Evolutionary conservation across 176 grass and related monocot genomes (phyloP).

Genomic region (Tillandsia fasciculata): DNA sequence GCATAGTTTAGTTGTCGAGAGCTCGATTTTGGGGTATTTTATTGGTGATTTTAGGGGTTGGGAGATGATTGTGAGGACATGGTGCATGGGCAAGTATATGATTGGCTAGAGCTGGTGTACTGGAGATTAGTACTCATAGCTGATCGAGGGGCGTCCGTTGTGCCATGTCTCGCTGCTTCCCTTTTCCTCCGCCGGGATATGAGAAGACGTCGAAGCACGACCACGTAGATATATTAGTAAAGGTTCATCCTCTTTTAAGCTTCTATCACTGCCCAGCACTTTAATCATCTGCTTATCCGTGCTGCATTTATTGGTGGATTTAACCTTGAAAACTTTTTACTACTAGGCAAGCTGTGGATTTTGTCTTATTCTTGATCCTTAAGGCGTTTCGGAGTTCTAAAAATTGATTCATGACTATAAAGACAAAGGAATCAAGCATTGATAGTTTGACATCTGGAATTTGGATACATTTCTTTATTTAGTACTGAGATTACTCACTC

Average conservation of each 20-base stretch:
- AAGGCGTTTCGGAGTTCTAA: background rate
- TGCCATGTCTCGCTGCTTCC: conserved; percentile 49
- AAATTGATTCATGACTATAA: background rate
- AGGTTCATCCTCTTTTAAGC: conserved; percentile 23
- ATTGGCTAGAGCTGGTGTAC: conserved; percentile 22
- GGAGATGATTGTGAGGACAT: conserved; percentile 27
- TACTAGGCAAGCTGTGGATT: background rate
- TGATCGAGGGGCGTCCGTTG: conserved; percentile 4
- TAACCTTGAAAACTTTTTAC: too few relatives aligned
- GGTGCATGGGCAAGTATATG: conserved; percentile 19
- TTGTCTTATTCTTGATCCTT: background rate
- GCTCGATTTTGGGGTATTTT: background rate
- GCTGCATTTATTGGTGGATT: too few relatives aligned
- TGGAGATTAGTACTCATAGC: conserved; percentile 22
- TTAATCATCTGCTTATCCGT: too few relatives aligned
- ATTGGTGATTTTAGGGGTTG: background rate
- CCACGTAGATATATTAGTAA: conserved; percentile 21
- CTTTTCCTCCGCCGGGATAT: conserved; percentile 44
- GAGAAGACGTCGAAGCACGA: conserved; percentile 27
- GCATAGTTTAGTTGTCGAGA: too few relatives aligned
- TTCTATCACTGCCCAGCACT: background rate
- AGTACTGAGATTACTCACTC: background rate
- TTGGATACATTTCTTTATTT: background rate
- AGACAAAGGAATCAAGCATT: background rate
- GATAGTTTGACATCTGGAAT: background rate